Evolutionary conservation across 148 eudicot species (phyloP), one percentile per base, ranked within the genome.

Genomic region (Vaccinium darrowii): DNA sequence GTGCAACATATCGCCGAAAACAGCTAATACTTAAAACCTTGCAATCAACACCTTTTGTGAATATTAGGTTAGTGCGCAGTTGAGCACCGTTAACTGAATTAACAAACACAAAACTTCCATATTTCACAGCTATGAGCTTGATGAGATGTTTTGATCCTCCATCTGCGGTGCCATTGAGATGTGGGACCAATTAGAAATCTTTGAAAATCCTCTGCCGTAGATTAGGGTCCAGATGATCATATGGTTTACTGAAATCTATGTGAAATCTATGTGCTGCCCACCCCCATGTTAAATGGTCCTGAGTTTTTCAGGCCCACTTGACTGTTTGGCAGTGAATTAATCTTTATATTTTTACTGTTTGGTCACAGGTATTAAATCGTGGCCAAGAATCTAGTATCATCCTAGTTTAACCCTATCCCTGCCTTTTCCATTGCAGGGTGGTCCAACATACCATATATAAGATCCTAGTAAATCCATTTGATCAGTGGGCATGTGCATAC

Each of bases 381-480:
- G 76, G 27, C 27, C 9, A 67, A 51, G 25, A 15, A 79, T 79
- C 67, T 50, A 79, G 36, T 43, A 43, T 49, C 81, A 18, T 58
- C 47, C 72, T 52, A 69, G 78, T 49, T 51, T 72, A 58, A 76
- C 84, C 84, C 81, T 76, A 86, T 60, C 71, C 71, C 30, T 23
- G 33, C 30, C 30, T 23, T 23, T 10, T n/a, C 4, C 71, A 23
- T 65, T 65, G 63, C 76, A 36, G 62, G 57, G 67, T 86, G 79
- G 81, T 63, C 81, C 39, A 78, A 78, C 84, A 36, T 12, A 52
- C 19, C 19, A 25, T 13, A 39, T 4, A 13, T 21, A 43, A 43
- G 47, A 30, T 63, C 25, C 18, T 36, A 63, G 11, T 33, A 33
- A 39, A 43, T 18, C 25, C 14, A 58, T 60, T 71, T 71, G 76